Evolutionary conservation across 2,329 filamentous ascomycete species (phyloP), one percentile per base, ranked within the genome.

Genomic region (Esteya vermicola): DNA sequence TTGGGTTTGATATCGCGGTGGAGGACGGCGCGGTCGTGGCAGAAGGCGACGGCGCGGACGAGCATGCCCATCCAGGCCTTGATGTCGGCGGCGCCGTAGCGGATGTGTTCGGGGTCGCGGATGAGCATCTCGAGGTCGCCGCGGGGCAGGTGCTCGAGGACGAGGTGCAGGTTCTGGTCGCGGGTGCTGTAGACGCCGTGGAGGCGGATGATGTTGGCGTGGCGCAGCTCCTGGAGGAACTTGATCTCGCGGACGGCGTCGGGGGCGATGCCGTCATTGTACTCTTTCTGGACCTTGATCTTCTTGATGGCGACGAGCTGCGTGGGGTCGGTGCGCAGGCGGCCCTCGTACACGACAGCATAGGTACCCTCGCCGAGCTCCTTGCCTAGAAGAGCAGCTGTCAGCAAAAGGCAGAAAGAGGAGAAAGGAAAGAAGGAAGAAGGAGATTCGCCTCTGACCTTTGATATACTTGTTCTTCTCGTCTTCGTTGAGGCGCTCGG

Each of bases 31-130:
- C 91, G 93, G 56, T 88, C 84, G 60, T 98, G 91, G 60, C 91
- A 96, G 67, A 93, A 98, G 80, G 85, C 93, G 22, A 96, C 77
- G 21, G 83, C 91, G 32, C 89, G 78, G 22, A 74, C 75, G n/a
- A 96, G 72, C 91, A 96, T 96, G 47, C 83, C 84, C 80, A 95
- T 93, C 91, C 91, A 98, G 14, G 86, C 82, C 59, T 98, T 98
- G 59, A 96, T 86, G 58, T 98, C 91, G 16, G 84, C 82, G 10
- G 77, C 75, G 45, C 83, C 83, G 58, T 96, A 96, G 40, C 78
- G 75, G 35, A 95, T 79, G 40, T 67, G 66, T 34, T 79, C 72
- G 23, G 73, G 77, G 60, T 96, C 88, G 57, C 85, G 84, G 57
- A 94, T 93, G 43, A 98, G 74, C 71, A 88, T 85, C 60, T 96